Evolutionary conservation across 768 basidiomycete genomes (phyloP).

Genomic region (Suillus variegatus): DNA sequence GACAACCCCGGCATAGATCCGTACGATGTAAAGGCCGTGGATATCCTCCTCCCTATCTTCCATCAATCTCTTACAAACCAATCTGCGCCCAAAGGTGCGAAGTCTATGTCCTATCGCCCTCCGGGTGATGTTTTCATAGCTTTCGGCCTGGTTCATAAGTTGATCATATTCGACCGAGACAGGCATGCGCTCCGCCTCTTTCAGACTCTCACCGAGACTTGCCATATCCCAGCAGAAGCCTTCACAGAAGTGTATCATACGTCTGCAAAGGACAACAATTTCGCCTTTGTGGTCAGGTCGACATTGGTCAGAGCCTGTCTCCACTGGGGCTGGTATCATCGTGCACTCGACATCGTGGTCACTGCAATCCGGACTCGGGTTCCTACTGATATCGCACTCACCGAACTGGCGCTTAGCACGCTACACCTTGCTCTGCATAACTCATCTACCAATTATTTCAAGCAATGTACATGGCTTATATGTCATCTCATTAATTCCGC

Average conservation of each 20-base stretch:
- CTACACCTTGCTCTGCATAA: constrained; percentile 43
- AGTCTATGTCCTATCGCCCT: constrained; percentile 39
- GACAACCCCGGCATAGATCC: constrained; percentile 15
- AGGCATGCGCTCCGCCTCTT: constrained; percentile 48
- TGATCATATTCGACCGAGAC: constrained; percentile 38
- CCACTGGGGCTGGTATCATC: constrained; percentile 53
- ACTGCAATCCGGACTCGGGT: constrained; percentile 27
- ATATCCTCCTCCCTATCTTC: constrained; percentile 34
- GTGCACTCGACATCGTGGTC: constrained; percentile 42
- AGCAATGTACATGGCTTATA: constrained; percentile 44
- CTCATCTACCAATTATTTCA: constrained; percentile 38
- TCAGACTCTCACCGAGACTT: constrained; percentile 44
- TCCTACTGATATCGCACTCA: constrained; percentile 23
- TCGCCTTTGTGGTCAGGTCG: constrained; percentile 48
- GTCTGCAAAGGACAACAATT: constrained; percentile 34
- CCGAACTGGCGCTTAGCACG: constrained; percentile 43
- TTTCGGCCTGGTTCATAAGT: constrained; percentile 45
- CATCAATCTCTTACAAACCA: constrained; percentile 26
- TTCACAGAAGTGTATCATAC: constrained; percentile 40
- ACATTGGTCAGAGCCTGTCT: constrained; percentile 53
- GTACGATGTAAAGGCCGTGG: constrained; percentile 24
- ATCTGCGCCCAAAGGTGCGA: constrained; percentile 27
- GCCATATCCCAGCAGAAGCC: constrained; percentile 49
- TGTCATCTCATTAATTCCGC: constrained; percentile 33
- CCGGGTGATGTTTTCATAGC: constrained; percentile 39